phyloP scores from a whole-genome alignment of 1,139 yeast species.

The Yamadazyma buinensis region DNA sequence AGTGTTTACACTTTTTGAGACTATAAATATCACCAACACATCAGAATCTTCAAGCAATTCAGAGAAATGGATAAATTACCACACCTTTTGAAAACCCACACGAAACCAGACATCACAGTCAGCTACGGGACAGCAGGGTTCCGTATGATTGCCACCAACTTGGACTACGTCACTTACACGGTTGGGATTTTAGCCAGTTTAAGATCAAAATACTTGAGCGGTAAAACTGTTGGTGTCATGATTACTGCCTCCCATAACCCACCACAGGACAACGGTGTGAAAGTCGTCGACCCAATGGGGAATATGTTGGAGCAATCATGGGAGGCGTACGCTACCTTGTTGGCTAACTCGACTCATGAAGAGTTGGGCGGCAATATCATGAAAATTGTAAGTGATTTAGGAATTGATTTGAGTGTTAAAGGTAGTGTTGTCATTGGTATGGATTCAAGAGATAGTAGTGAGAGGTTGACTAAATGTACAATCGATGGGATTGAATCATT shows the following conservation, averaged over 20 bases:
- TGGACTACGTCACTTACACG: slow-evolving; percentile 82
- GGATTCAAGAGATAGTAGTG: slow-evolving; percentile 80
- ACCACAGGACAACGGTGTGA: slow-evolving; percentile 93
- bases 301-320: slow-evolving; percentile 84
- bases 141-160: slow-evolving; percentile 64
- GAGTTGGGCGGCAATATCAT: slow-evolving; percentile 24
- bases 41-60: too few species aligned
- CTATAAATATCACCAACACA: too few species aligned
- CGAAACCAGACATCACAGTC: slow-evolving; percentile 47
- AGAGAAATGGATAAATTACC: too few species aligned
- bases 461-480: slow-evolving; percentile 58
- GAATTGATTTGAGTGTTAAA: slow-evolving; percentile 34
- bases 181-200: slow-evolving; percentile 81
- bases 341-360: slow-evolving; percentile 67
- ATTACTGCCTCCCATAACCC: slow-evolving; percentile 98
- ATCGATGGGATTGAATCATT: slow-evolving; percentile 60
- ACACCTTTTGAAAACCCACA: too few species aligned
- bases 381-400: slow-evolving; percentile 26
- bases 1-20: too few species aligned
- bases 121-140: slow-evolving; percentile 97
- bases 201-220: slow-evolving; percentile 67
- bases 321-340: slow-evolving; percentile 76
- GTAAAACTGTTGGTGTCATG: slow-evolving; percentile 84
- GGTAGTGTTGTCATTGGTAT: slow-evolving; percentile 55
- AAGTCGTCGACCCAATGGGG: slow-evolving; percentile 89